Conservation (phyloP, 2,329 filamentous ascomycete genomes). For the Lachnellula hyalina region DNA sequence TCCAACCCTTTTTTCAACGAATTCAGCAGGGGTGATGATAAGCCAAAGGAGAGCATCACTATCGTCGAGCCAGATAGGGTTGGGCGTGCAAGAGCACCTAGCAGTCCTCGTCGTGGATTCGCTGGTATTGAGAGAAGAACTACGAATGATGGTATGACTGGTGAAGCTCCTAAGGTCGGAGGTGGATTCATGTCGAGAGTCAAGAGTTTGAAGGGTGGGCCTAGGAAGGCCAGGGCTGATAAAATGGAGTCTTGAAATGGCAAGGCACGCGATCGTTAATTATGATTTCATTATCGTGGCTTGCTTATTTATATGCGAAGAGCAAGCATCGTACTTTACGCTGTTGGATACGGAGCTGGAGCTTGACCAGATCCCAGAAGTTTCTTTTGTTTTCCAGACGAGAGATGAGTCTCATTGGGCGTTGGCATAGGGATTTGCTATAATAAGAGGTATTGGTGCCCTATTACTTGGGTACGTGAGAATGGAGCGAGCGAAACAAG, state of each 20-base stretch:
- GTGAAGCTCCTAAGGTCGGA: constrained; percentile 36
- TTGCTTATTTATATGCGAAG: too few species aligned
- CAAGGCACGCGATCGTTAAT: too few species aligned
- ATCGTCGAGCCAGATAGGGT: constrained; percentile 37
- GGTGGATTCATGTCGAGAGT: constrained; percentile 71
- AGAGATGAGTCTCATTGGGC: too few species aligned
- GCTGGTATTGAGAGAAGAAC: constrained; percentile 55
- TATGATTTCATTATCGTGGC: too few species aligned
- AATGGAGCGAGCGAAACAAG: too few species aligned
- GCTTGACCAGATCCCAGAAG: too few species aligned
- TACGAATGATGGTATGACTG: constrained; percentile 50
- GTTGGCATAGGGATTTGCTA: too few species aligned
- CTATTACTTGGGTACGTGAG: too few species aligned
- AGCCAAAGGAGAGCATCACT: constrained; percentile 55
- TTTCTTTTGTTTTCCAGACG: too few species aligned
- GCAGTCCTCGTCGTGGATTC: constrained; percentile 51
- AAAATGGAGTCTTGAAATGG: not conserved
- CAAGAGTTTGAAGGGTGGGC: constrained; percentile 73
- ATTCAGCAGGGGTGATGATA: constrained; percentile 59
- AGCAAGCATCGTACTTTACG: too few species aligned
- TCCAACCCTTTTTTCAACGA: constrained; percentile 81
- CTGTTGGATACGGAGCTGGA: too few species aligned
- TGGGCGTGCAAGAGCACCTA: constrained; percentile 43
- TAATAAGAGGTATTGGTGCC: too few species aligned
- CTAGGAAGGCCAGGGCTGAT: constrained; percentile 42